Evolutionary conservation across 192 early-diverging fungal species (phyloP).

Genomic region (Powellomyces hirtus): DNA sequence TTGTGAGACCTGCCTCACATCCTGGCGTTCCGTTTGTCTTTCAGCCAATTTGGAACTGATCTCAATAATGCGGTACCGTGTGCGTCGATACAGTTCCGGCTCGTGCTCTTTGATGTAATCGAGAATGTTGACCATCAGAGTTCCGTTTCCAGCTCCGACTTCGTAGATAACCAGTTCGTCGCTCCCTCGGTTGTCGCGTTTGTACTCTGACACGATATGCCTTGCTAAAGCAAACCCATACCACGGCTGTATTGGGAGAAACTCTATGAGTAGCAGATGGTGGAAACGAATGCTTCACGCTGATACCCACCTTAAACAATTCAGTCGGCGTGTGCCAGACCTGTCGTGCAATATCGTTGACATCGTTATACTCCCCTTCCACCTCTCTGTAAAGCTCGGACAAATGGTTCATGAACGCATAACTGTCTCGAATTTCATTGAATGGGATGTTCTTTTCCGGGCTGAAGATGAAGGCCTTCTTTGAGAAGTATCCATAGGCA

Average conservation of each 20-base stretch:
- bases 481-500: constrained; percentile 95
- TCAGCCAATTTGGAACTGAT: constrained; percentile 83
- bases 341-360: constrained; percentile 68
- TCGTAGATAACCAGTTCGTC: constrained; percentile 83
- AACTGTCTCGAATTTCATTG: constrained; percentile 69
- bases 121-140: constrained; percentile 89
- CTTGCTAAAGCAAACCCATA: constrained; percentile 91
- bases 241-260: constrained; percentile 77
- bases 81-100: constrained; percentile 75
- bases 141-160: constrained; percentile 95
- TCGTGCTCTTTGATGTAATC: constrained; percentile 78
- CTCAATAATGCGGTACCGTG: constrained; percentile 88
- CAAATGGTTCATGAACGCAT: constrained; percentile 77
- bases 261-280: no score
- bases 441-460: constrained; percentile 45
- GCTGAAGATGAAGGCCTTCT: constrained; percentile 69
- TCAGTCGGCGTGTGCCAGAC: constrained; percentile 99
- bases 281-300: no score
- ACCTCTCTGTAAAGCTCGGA: constrained; percentile 65
- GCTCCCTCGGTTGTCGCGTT: constrained; percentile 46
- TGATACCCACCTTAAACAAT: constrained; percentile 74
- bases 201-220: constrained; percentile 80
- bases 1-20: constrained; percentile 9
- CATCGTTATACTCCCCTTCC: constrained; percentile 30
- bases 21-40: constrained; percentile 25